phyloP scores from a whole-genome alignment of 768 basidiomycete genomes.

The Boletus rubroflammeus region DNA sequence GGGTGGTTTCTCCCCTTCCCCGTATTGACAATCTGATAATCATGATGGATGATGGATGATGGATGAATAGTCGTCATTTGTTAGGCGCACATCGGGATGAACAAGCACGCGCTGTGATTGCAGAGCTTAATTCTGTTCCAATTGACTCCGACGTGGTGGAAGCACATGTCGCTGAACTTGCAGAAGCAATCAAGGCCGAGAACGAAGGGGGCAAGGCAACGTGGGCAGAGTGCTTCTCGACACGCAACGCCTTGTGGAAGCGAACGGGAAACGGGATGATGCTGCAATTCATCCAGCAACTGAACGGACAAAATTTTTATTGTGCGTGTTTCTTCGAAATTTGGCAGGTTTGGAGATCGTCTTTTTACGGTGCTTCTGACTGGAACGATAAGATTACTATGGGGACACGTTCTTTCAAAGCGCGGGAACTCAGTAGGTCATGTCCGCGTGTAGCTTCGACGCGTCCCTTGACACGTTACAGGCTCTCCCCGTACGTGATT shows the following conservation, averaged over 20 bases:
- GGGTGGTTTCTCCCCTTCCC: background rate
- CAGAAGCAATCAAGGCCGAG: constrained; percentile 15
- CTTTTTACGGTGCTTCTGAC: background rate
- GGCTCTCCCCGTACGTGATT: constrained; percentile 64
- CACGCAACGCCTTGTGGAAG: constrained; percentile 16
- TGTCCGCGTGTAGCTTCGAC: background rate
- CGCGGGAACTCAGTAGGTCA: constrained; percentile 56
- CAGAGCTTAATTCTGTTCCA: constrained; percentile 13
- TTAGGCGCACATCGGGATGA: background rate
- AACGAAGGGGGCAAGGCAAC: constrained; percentile 16
- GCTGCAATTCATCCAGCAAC: constrained; percentile 15
- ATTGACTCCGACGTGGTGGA: constrained; percentile 12
- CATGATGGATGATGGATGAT: background rate
- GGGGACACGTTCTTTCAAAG: constrained; percentile 36
- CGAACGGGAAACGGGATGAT: constrained; percentile 17
- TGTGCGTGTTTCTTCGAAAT: constrained; percentile 2
- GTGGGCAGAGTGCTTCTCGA: constrained; percentile 15
- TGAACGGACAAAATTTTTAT: constrained; percentile 18
- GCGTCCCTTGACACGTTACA: constrained; percentile 13
- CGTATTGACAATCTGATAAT: background rate
- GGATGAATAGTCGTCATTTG: constrained; percentile 8
- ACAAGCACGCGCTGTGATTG: constrained; percentile 12
- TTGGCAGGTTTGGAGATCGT: background rate
- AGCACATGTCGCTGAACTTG: constrained; percentile 11
- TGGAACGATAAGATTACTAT: constrained; percentile 9